These are phyloP conservation scores for Aspergillus diversus DNA, from an alignment of 495 filamentous ascomycete genomes.

Conservation along the genomic window DNA sequence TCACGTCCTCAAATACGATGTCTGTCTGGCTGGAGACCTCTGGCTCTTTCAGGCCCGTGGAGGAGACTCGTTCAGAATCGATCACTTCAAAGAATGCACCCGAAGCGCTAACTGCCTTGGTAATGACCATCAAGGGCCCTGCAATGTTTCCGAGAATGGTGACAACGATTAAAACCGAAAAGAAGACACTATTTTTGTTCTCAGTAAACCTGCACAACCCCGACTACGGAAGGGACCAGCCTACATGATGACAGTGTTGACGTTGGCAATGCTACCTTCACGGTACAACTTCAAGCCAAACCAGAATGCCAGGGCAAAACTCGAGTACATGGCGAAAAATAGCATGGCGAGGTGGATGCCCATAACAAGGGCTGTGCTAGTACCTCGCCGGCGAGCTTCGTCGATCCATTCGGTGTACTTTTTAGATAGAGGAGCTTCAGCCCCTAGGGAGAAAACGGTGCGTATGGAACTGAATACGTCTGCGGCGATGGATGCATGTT, in stretches of 20 bases:
- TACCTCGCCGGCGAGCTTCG: constrained; percentile 58
- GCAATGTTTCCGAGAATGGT: constrained; percentile 33
- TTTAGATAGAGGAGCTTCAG: constrained; percentile 38
- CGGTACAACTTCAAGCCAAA: constrained; percentile 47
- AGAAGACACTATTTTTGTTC: constrained; percentile 44
- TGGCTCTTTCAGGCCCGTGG: constrained; percentile 33
- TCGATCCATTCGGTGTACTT: constrained; percentile 57
- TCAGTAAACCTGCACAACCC: neutral
- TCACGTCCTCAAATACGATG: constrained; percentile 60
- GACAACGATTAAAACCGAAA: constrained; percentile 42
- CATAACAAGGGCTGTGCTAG: constrained; percentile 29
- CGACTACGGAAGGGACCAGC: neutral
- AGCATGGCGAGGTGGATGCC: constrained; percentile 38
- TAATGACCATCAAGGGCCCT: constrained; percentile 51
- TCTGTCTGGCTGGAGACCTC: constrained; percentile 40
- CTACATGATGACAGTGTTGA: constrained; percentile 53
- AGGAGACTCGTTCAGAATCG: constrained; percentile 44
- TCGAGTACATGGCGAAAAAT: constrained; percentile 48
- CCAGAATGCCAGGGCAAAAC: constrained; percentile 58
- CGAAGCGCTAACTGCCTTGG: constrained; percentile 50
- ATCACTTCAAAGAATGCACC: constrained; percentile 50
- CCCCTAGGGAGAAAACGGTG: constrained; percentile 58
- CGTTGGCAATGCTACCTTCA: constrained; percentile 36
- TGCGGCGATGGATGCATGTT: constrained; percentile 49
- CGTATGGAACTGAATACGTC: constrained; percentile 53